Percentiles rank a stretch among this genome's conserved stretches.
Conservation (phyloP, 768 basidiomycete genomes). For the Steccherinum ochraceum region DNA sequence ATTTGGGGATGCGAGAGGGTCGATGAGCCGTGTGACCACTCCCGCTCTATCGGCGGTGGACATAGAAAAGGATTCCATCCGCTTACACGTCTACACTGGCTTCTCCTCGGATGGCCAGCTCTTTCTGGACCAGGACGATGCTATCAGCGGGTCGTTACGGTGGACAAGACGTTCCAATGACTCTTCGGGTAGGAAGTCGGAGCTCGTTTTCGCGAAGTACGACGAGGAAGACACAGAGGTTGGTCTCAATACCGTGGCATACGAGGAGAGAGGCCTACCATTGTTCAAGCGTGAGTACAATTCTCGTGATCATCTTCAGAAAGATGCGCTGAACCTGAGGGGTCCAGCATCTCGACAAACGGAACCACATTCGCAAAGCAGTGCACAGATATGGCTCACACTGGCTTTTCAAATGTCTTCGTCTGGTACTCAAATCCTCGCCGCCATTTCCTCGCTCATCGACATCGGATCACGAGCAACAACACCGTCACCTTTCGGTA, state of each 20-base stretch:
- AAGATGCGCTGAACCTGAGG: too few relatives aligned
- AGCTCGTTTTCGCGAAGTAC: neutral
- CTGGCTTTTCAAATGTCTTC: constrained; percentile 52
- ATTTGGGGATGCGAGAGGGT: neutral
- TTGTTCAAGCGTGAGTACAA: neutral
- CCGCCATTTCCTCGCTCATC: constrained; percentile 37
- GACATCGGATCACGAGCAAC: constrained; percentile 45
- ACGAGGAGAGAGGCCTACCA: neutral
- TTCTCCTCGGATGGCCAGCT: constrained; percentile 3
- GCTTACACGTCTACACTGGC: constrained; percentile 7
- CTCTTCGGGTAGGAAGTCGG: neutral
- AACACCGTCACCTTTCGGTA: constrained; percentile 53
- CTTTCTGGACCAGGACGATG: constrained; percentile 12
- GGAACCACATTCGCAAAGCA: constrained; percentile 3
- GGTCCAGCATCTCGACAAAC: neutral
- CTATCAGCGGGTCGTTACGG: constrained; percentile 13
- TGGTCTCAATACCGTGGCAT: neutral
- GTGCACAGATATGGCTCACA: constrained; percentile 36
- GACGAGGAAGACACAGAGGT: neutral
- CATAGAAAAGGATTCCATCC: constrained; percentile 12
- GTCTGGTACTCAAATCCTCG: constrained; percentile 9
- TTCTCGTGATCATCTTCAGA: too few relatives aligned
- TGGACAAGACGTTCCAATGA: constrained; percentile 14
- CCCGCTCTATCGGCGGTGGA: constrained; percentile 6
- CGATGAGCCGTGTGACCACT: constrained; percentile 1